Evolutionary conservation across 73 alveolate genomes (phyloP), one percentile per base, ranked within the genome.

Genomic region (Paramecium pentaurelia): DNA sequence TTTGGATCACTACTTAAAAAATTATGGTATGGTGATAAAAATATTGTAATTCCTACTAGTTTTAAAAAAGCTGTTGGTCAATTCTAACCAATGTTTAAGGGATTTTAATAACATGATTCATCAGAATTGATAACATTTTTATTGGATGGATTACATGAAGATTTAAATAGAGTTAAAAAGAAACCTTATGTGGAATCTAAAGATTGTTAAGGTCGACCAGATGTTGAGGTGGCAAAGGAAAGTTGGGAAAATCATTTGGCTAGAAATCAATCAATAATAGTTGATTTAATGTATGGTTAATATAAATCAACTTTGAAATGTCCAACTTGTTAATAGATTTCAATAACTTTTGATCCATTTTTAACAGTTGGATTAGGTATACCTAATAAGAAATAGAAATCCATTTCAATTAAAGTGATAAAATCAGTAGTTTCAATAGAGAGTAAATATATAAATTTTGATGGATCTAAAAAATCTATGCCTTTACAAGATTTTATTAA

Each of bases 81-180:
- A 87, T 58, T 87, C 70, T 54, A 87, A 64, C 86, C 93, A 11
- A 87, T 87, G 93, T 87, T 87, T 60, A 64, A 73, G 27, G 93
- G 93, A 9, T 87, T 12, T 64, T 27, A 87, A 37, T 25, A 87
- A 40, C 93, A 87, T 87, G 93, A 87, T 22, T 87, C 93, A 3
- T 75, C 88, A 34, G 99, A 97, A 94, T 94, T 98, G 71, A 86
- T 98, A 25, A 92, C 95, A 60, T 97, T 93, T 88, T 89, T 98
- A 70, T 93, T 98, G 71, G 99, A 98, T 92, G 96, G 97, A 86
- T 83, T 98, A 14, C 99, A 98, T 92, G 99, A 98, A 92, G 99
- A 98, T 86, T 86, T 97, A 6, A 98, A 98, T 90, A 92, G 97
- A 96, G 98, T 96, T 22, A 92, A 93, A 80, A 93, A 93, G 92